Conservation (phyloP, 2,329 filamentous ascomycete genomes). For the Calonectria hongkongensis region DNA sequence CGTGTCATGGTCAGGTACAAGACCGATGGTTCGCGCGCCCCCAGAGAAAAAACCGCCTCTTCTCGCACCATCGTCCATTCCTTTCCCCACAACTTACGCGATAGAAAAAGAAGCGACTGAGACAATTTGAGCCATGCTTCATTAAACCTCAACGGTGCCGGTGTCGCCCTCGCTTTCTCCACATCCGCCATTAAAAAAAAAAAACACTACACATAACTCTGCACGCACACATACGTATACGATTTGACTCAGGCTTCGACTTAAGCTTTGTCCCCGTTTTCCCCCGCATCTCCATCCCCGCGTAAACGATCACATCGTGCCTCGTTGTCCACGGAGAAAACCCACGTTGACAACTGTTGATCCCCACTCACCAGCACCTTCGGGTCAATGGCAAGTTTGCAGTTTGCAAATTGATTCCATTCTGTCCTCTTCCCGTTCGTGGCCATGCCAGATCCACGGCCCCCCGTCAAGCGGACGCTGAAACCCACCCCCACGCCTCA, state of each 20-base stretch:
- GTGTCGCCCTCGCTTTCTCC: slow-evolving; percentile 34
- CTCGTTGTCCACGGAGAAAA: neutral
- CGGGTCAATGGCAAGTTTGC: slow-evolving; percentile 15
- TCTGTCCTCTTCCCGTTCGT: neutral
- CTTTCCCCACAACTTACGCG: slow-evolving; percentile 37
- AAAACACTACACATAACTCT: neutral
- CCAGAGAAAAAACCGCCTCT: slow-evolving; percentile 31
- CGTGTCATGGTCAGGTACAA: slow-evolving; percentile 33
- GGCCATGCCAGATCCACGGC: slow-evolving; percentile 49
- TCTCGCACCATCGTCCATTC: slow-evolving; percentile 27
- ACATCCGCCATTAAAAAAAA: slow-evolving; percentile 18
- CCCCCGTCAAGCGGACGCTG: slow-evolving; percentile 50
- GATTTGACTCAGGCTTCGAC: neutral
- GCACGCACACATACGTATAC: too few species aligned
- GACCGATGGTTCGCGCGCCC: slow-evolving; percentile 33
- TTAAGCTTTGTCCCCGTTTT: neutral
- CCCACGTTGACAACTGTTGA: slow-evolving; percentile 16
- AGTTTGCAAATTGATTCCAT: neutral
- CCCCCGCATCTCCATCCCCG: slow-evolving; percentile 18
- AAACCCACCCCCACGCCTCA: slow-evolving; percentile 51
- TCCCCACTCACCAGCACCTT: neutral
- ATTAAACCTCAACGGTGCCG: slow-evolving; percentile 35
- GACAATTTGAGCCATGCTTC: slow-evolving; percentile 32
- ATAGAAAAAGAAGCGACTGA: slow-evolving; percentile 30
- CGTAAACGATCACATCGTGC: neutral